These are phyloP conservation scores for Aspergillus flavus DNA, from an alignment of 2,329 filamentous ascomycete species.

Conservation along the genomic window DNA sequence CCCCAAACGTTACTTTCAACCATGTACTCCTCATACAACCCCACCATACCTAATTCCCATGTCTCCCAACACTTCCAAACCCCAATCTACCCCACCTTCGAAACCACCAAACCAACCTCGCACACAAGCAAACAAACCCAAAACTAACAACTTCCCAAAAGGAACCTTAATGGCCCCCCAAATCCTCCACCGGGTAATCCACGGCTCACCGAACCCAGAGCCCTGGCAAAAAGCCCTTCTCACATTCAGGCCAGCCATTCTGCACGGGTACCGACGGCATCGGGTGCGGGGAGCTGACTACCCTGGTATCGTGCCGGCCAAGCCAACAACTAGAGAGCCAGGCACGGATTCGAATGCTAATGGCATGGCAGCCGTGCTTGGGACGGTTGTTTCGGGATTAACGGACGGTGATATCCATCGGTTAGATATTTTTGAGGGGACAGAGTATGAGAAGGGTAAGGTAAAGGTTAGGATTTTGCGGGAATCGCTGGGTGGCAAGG, in stretches of 20 bases:
- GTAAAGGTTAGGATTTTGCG: constrained; percentile 51
- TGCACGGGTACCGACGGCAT: constrained; percentile 71
- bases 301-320: constrained; percentile 67
- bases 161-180: constrained; percentile 77
- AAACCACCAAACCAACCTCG: constrained; percentile 3
- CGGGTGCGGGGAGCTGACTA: constrained; percentile 74
- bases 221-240: constrained; percentile 58
- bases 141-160: constrained; percentile 22
- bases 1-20: neutral
- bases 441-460: constrained; percentile 63
- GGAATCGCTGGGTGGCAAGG: constrained; percentile 17
- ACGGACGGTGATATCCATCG: constrained; percentile 74
- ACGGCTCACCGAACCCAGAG: constrained; percentile 58
- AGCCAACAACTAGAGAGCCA: neutral
- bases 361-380: constrained; percentile 61
- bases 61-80: neutral
- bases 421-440: constrained; percentile 81
- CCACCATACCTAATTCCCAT: neutral
- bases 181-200: constrained; percentile 84
- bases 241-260: constrained; percentile 72
- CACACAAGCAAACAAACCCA: constrained; percentile 6
- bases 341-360: neutral
- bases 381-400: constrained; percentile 75
- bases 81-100: constrained; percentile 7
- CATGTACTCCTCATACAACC: constrained; percentile 1